Conservation (phyloP, 768 basidiomycete genomes). For the Lentinula sp. region DNA sequence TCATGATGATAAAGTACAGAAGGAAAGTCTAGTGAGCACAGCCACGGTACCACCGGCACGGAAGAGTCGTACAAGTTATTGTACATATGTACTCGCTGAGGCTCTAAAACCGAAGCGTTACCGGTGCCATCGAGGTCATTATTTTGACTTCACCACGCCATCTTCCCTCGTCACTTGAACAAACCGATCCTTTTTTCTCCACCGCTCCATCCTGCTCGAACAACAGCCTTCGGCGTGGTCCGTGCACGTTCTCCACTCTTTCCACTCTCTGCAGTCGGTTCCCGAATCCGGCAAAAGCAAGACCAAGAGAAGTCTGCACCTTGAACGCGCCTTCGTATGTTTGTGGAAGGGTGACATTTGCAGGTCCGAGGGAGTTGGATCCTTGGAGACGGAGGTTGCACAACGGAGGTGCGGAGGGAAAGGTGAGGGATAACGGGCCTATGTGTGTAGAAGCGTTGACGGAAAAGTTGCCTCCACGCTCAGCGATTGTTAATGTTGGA, state of each 20-base stretch:
- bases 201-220: background rate
- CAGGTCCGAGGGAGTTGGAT: background rate
- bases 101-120: background rate
- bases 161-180: background rate
- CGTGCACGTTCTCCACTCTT: background rate
- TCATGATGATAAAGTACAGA: background rate
- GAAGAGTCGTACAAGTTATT: too few relatives aligned
- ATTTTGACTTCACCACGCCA: background rate
- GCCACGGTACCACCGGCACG: background rate
- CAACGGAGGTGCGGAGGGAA: background rate
- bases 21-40: background rate
- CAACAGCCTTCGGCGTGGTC: background rate
- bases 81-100: too few relatives aligned
- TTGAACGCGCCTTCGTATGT: constrained; percentile 1
- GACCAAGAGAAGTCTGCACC: background rate
- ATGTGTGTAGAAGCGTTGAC: background rate
- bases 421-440: background rate
- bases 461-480: constrained; percentile 1
- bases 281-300: background rate
- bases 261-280: too few relatives aligned
- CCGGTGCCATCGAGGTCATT: background rate
- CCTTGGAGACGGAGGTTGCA: constrained; percentile 1
- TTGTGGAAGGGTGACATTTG: background rate
- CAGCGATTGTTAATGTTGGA: background rate
- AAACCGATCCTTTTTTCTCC: background rate